Evolutionary conservation across 306 rosid species (phyloP).

Genomic region (Medicago ruthenica): DNA sequence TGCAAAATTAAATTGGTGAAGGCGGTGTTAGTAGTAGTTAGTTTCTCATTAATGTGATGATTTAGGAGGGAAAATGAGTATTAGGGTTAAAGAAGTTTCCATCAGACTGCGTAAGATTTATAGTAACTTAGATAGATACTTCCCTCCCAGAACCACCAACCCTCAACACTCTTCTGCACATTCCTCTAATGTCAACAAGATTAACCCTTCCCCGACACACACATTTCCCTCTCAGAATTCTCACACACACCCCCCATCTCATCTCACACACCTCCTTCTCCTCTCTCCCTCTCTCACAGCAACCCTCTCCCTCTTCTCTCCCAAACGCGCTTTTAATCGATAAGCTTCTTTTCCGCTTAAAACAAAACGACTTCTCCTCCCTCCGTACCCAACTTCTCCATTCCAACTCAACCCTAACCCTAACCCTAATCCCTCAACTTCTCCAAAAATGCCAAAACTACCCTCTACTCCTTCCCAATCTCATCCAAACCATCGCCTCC

Average conservation of each 20-base stretch:
- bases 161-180: not conserved
- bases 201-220: not conserved
- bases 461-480: conserved; percentile 47
- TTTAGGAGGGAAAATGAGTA: no score
- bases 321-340: conserved; percentile 59
- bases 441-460: conserved; percentile 56
- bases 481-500: conserved; percentile 46
- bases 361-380: conserved; percentile 52
- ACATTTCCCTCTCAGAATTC: not conserved
- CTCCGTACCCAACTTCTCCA: conserved; percentile 49
- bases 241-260: not conserved
- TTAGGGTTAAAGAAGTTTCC: no score
- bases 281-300: conserved; percentile 6
- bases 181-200: not conserved
- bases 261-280: not conserved
- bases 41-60: no score
- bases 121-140: no score
- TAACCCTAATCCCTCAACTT: conserved; percentile 52
- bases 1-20: no score
- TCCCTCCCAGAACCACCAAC: no score
- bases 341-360: conserved; percentile 60
- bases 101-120: no score
- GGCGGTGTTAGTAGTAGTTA: no score
- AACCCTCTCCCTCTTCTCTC: conserved; percentile 44
- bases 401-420: conserved; percentile 43